A percentile compares a stretch with the other conserved stretches of the same genome.
Conservation (phyloP, 1,284 basidiomycete species). For the Tremellales sp. region DNA sequence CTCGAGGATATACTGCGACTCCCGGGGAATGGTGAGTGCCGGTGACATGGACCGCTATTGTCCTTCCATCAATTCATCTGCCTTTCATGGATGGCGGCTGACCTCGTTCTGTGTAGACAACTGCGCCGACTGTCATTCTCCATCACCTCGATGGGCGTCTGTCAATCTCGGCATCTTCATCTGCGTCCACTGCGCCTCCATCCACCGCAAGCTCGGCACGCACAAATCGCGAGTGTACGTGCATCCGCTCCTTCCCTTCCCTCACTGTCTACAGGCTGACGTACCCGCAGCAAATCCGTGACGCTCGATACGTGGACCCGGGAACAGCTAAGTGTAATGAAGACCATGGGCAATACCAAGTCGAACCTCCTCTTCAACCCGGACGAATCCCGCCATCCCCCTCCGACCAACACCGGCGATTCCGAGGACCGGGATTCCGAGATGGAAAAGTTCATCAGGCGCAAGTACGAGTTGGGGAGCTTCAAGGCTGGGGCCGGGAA, state of each 20-base stretch:
- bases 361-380: constrained; percentile 46
- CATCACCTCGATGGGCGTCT: constrained; percentile 45
- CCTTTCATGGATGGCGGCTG: not conserved
- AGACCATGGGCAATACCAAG: constrained; percentile 37
- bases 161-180: constrained; percentile 46
- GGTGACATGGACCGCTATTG: not conserved
- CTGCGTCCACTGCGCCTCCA: constrained; percentile 39
- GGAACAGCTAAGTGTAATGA: constrained; percentile 42
- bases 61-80: not conserved
- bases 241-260: not conserved
- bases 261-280: not conserved
- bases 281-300: constrained; percentile 38
- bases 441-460: constrained; percentile 44
- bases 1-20: constrained; percentile 42
- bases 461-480: constrained; percentile 45
- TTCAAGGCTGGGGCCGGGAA: constrained; percentile 29
- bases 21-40: constrained; percentile 44
- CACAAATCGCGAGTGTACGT: constrained; percentile 47
- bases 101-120: constrained; percentile 23
- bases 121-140: constrained; percentile 46
- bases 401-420: constrained; percentile 30
- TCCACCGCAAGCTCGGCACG: constrained; percentile 47
- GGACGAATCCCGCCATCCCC: constrained; percentile 39
- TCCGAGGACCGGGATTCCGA: constrained; percentile 44
- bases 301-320: constrained; percentile 48